A percentile compares a stretch with the other conserved stretches of the same genome.
phyloP scores from a whole-genome alignment of 2,329 filamentous ascomycete genomes.

The Neofusicoccum sp. region DNA sequence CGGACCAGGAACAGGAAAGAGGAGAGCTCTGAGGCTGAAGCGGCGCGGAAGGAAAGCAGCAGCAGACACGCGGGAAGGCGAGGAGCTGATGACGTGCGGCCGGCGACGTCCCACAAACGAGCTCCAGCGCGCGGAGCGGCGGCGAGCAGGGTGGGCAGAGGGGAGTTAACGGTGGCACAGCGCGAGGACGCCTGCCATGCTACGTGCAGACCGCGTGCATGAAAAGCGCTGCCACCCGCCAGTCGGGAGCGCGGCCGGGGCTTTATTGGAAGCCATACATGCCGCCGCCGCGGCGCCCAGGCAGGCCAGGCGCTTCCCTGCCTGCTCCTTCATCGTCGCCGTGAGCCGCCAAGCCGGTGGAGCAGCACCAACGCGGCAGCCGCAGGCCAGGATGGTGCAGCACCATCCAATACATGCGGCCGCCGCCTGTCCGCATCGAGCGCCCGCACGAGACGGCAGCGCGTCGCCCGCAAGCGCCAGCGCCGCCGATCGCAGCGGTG shows the following conservation, averaged over 20 bases:
- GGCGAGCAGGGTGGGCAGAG: not conserved
- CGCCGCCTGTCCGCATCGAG: constrained; percentile 9
- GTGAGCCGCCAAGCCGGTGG: constrained; percentile 2
- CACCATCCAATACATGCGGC: constrained; percentile 22
- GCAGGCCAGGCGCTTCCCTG: constrained; percentile 9
- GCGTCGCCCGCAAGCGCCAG: constrained; percentile 6
- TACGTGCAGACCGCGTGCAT: constrained; percentile 11
- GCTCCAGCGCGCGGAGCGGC: not conserved
- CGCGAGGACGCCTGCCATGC: constrained; percentile 3
- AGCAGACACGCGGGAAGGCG: not conserved
- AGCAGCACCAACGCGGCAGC: constrained; percentile 16
- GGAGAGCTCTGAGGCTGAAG: constrained; percentile 13
- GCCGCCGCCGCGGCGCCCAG: not conserved
- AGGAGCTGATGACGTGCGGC: constrained; percentile 15
- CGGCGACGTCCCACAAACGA: constrained; percentile 16
- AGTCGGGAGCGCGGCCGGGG: constrained; percentile 1
- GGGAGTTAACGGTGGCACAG: constrained; percentile 7
- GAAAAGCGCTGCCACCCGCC: not conserved
- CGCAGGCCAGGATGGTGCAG: constrained; percentile 14
- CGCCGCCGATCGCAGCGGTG: constrained; percentile 1
- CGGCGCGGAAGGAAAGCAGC: constrained; percentile 2
- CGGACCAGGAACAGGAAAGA: constrained; percentile 21
- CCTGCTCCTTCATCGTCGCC: not conserved
- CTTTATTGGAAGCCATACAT: constrained; percentile 14
- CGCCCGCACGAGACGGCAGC: not conserved